A percentile compares a stretch with the other conserved stretches of the same genome.
Evolutionary conservation across 1,139 yeast genomes (phyloP).

Genomic region (Nakaseomyces bracarensis): DNA sequence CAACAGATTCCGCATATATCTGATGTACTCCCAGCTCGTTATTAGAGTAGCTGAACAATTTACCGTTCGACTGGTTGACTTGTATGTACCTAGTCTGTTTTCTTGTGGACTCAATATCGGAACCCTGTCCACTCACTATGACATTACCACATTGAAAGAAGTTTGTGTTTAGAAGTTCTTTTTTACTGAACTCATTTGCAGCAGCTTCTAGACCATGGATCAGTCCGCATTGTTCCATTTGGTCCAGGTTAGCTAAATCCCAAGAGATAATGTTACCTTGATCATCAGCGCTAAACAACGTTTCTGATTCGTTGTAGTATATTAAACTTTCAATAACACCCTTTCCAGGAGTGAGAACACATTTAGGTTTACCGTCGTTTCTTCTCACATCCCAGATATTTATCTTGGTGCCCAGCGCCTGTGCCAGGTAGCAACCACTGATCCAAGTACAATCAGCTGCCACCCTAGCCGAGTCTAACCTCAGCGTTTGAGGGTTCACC

Average conservation of each 20-base stretch:
- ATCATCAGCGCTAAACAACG: conserved; percentile 23
- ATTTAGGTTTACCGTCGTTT: conserved; percentile 15
- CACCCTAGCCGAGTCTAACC: not conserved
- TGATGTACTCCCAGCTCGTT: conserved; percentile 25
- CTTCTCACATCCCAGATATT: conserved; percentile 26
- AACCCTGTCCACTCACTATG: conserved; percentile 10
- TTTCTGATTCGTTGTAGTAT: conserved; percentile 14
- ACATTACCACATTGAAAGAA: conserved; percentile 24
- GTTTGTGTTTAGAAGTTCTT: conserved; percentile 9
- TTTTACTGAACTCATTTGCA: conserved; percentile 12
- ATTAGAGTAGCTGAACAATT: conserved; percentile 1
- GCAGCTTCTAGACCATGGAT: conserved; percentile 22
- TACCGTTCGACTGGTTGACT: not conserved
- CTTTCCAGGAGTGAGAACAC: conserved; percentile 19
- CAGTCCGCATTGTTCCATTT: conserved; percentile 16
- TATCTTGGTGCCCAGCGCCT: conserved; percentile 18
- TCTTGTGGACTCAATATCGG: not conserved
- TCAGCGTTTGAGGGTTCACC: conserved; percentile 5
- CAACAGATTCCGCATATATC: not conserved
- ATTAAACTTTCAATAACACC: conserved; percentile 19
- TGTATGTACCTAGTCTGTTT: not conserved
- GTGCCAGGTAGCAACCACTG: conserved; percentile 20
- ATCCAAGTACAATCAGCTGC: conserved; percentile 22
- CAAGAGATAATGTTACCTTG: conserved; percentile 24
- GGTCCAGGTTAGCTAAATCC: conserved; percentile 17